These are phyloP conservation scores for Calonectria leucothoes DNA, from an alignment of 2,329 filamentous ascomycete genomes.

Conservation along the genomic window DNA sequence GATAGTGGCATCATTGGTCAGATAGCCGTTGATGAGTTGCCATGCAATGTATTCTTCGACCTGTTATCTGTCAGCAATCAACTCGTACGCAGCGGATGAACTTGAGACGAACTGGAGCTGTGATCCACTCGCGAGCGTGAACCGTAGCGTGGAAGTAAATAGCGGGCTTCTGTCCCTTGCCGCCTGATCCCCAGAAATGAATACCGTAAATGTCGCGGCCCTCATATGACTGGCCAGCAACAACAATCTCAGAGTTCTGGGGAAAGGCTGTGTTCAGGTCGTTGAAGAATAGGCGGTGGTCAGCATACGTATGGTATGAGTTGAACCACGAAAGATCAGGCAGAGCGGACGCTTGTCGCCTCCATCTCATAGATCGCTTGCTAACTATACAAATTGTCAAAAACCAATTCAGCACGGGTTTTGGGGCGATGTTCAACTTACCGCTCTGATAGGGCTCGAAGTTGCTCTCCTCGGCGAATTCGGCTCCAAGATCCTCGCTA, in stretches of 20 bases:
- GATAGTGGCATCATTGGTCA: conserved; percentile 47
- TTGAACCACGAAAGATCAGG: conserved; percentile 57
- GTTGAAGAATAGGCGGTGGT: conserved; percentile 60
- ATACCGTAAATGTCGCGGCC: conserved; percentile 70
- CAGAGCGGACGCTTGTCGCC: conserved; percentile 9
- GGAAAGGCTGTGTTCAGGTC: conserved; percentile 56
- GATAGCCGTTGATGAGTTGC: conserved; percentile 60
- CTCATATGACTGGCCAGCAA: conserved; percentile 58
- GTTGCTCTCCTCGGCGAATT: conserved; percentile 34
- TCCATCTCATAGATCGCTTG: neutral
- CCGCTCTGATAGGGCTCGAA: conserved; percentile 27
- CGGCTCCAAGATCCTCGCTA: conserved; percentile 38
- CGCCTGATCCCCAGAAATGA: conserved; percentile 62
- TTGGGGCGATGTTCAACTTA: neutral
- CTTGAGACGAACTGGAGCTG: conserved; percentile 46
- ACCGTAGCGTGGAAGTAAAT: conserved; percentile 67
- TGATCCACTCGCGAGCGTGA: conserved; percentile 71
- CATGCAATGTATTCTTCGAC: conserved; percentile 65
- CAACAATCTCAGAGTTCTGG: conserved; percentile 59
- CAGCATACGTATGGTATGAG: conserved; percentile 62
- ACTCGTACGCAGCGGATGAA: no score
- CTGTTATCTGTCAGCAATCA: conserved; percentile 31
- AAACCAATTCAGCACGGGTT: no score
- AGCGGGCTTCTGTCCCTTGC: conserved; percentile 59
- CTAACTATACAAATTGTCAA: neutral